Percentiles rank a stretch among this genome's conserved stretches.
These are phyloP conservation scores for Zangia roseola DNA, from an alignment of 768 basidiomycete species.

Conservation along the genomic window DNA sequence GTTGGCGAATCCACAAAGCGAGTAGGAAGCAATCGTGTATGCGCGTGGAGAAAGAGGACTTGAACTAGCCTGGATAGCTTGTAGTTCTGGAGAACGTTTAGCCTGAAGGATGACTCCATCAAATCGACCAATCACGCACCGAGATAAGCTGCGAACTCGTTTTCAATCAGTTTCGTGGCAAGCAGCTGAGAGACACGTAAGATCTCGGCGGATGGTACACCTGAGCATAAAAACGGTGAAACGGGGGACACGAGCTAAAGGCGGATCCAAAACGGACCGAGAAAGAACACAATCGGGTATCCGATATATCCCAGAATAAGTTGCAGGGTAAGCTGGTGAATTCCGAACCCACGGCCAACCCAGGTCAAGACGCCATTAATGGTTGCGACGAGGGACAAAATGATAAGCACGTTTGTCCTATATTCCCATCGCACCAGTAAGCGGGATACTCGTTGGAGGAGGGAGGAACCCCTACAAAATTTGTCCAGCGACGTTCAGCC, in stretches of 20 bases:
- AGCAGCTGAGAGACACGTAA: slow-evolving; percentile 77
- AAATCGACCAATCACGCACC: slow-evolving; percentile 21
- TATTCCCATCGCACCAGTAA: slow-evolving; percentile 6
- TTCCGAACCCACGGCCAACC: slow-evolving; percentile 85
- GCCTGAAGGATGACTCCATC: neutral
- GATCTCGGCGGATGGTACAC: slow-evolving; percentile 81
- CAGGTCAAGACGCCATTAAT: slow-evolving; percentile 87
- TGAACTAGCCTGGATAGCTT: slow-evolving; percentile 45
- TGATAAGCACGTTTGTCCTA: slow-evolving; percentile 81
- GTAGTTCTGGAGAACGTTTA: slow-evolving; percentile 29
- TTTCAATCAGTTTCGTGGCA: slow-evolving; percentile 84
- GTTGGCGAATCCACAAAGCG: slow-evolving; percentile 91
- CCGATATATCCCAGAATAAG: slow-evolving; percentile 84
- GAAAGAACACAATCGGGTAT: slow-evolving; percentile 84
- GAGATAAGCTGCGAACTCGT: slow-evolving; percentile 80
- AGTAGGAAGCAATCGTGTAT: slow-evolving; percentile 82
- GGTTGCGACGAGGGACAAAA: slow-evolving; percentile 76
- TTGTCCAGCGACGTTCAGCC: slow-evolving; percentile 83
- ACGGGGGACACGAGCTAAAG: neutral
- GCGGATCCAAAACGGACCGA: slow-evolving; percentile 32
- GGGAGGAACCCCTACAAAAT: slow-evolving; percentile 56
- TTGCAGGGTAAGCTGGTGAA: slow-evolving; percentile 78
- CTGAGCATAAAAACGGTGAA: slow-evolving; percentile 23
- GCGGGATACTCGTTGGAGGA: neutral
- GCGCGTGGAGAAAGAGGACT: slow-evolving; percentile 68